phyloP scores from a whole-genome alignment of 352 stramenopile genomes.

The Globisporangium paroecandrum region DNA sequence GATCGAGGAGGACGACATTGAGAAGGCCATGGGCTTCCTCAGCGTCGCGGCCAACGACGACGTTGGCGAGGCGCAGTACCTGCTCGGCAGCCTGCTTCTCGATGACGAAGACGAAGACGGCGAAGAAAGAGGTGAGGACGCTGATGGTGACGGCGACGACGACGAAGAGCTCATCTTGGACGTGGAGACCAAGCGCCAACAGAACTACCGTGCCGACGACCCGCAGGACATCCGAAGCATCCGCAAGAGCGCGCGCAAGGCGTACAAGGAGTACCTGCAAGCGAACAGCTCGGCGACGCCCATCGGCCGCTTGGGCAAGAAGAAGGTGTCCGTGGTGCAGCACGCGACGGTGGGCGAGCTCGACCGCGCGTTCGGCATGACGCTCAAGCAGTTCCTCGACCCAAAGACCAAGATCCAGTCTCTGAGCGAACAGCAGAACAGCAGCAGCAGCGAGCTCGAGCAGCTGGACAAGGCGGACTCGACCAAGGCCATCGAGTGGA shows the following conservation, averaged over 20 bases:
- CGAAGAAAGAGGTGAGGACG: conserved; percentile 13
- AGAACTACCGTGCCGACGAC: conserved; percentile 38
- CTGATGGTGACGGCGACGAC: conserved; percentile 1
- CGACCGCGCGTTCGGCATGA: conserved; percentile 70
- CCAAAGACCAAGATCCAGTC: conserved; percentile 48
- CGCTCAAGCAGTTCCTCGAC: conserved; percentile 66
- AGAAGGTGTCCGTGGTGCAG: conserved; percentile 9
- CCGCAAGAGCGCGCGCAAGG: conserved; percentile 66
- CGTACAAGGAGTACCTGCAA: conserved; percentile 74
- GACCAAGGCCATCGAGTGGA: conserved; percentile 75
- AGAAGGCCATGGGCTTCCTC: conserved; percentile 55
- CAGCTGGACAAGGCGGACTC: conserved; percentile 37
- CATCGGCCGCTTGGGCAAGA: conserved; percentile 22
- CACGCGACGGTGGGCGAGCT: conserved; percentile 56
- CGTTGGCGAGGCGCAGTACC: conserved; percentile 69
- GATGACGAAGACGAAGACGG: conserved; percentile 36
- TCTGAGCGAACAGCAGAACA: conserved; percentile 27
- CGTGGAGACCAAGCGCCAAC: conserved; percentile 66
- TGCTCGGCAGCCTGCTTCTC: conserved; percentile 61
- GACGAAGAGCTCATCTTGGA: conserved; percentile 53
- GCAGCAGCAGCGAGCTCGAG: conserved; percentile 21
- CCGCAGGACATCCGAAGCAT: conserved; percentile 69
- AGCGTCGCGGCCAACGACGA: conserved; percentile 60
- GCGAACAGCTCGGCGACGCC: conserved; percentile 29
- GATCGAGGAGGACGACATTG: conserved; percentile 53